These are phyloP conservation scores for Metschnikowia koreensis DNA, from an alignment of 805 yeast species.

Conservation along the genomic window DNA sequence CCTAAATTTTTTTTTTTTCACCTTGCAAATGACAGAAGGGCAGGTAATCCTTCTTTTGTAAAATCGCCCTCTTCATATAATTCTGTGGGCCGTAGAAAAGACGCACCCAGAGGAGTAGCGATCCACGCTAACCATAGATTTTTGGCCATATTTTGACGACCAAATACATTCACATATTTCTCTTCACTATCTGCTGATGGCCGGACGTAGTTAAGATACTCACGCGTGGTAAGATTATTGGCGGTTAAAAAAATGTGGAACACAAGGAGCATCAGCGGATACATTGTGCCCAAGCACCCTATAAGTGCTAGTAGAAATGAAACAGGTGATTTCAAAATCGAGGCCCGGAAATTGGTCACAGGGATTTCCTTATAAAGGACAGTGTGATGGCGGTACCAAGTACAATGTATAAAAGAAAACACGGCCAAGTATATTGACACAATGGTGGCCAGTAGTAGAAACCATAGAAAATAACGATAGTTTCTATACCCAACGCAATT, in stretches of 20 bases:
- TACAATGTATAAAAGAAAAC: slow-evolving; percentile 16
- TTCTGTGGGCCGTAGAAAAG: slow-evolving; percentile 8
- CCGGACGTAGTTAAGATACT: slow-evolving; percentile 50
- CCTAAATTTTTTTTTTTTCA: background rate
- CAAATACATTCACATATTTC: slow-evolving; percentile 35
- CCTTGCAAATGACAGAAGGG: slow-evolving; percentile 10
- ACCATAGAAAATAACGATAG: slow-evolving; percentile 37
- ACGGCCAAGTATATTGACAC: slow-evolving; percentile 18
- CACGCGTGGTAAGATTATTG: slow-evolving; percentile 69
- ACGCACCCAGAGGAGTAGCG: slow-evolving; percentile 28
- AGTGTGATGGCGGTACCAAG: slow-evolving; percentile 14
- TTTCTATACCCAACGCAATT: slow-evolving; percentile 43
- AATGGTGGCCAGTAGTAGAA: slow-evolving; percentile 23
- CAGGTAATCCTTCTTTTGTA: slow-evolving; percentile 6
- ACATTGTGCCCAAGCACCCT: slow-evolving; percentile 44
- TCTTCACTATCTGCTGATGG: slow-evolving; percentile 30
- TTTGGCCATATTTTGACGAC: slow-evolving; percentile 21
- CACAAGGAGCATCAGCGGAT: slow-evolving; percentile 53
- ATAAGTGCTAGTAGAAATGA: slow-evolving; percentile 54
- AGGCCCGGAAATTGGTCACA: slow-evolving; percentile 4
- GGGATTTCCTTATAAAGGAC: background rate
- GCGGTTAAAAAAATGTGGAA: slow-evolving; percentile 56
- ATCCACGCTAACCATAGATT: slow-evolving; percentile 40
- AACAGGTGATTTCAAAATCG: slow-evolving; percentile 25
- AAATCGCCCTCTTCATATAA: slow-evolving; percentile 10